Base-by-base conservation (phyloP, 257 asterid genomes). In the Echites panduratus region DNA sequence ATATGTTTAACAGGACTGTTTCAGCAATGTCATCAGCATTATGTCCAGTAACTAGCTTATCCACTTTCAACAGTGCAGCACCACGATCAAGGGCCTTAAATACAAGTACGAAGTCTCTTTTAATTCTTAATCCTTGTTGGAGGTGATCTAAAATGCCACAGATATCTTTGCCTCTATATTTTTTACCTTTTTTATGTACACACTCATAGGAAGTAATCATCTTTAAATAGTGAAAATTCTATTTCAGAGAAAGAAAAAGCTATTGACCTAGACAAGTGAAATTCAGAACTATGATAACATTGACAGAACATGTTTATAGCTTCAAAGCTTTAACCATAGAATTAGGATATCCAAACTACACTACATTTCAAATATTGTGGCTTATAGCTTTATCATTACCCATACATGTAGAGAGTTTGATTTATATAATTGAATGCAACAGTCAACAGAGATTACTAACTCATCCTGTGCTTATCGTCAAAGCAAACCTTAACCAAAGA, bases 1-100 rank as follows among this genome's bases (percentile, higher is more conserved):
- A 80, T 78, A 95, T 91, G 86, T 95, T 95, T 73, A 95, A 81
- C 76, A 95, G 95, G 73, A 95, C 97, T 17, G 99, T 95, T 84
- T 95, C 99, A 77, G 98, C 99, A 59, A 95, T 95, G 79, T 94
- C 99, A 57, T 94, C 99, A 4, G 99, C 99, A 74, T 95, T 95
- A 85, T 95, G 99, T 50, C 99, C 99, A 0, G 99, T 95, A 50
- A 92, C 98, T 41, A 95, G 82, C 88, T 95, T 95, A 84, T 95
- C 99, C 68, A 95, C 99, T 82, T 89, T 88, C 86, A 95, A 77
- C 82, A 95, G 82, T 12, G 97, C 84, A 83, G 99, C 95, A 77
- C 99, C 99, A 67, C 99, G 97, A 77, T 95, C 99, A 65, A 95
- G 99, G 66, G 99, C 99, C 99, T 94, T 80, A 44, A 57, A 76